phyloP scores from a whole-genome alignment of 2,329 filamentous ascomycete species.

The Cordyceps cateniannulata region DNA sequence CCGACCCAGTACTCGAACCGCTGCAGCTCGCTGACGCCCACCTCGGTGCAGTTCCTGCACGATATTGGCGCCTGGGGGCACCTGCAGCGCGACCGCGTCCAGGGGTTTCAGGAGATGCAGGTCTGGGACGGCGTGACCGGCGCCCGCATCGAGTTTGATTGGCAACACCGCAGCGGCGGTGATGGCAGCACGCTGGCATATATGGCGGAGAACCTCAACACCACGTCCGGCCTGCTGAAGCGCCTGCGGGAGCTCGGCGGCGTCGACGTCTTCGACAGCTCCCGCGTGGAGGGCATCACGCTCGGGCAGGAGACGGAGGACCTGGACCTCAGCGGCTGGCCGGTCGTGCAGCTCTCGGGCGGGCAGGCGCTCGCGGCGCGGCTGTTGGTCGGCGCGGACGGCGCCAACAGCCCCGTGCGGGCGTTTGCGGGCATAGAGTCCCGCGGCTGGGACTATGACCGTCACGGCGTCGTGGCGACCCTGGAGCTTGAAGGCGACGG shows the following conservation, averaged over 20 bases:
- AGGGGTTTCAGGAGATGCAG: slow-evolving; percentile 92
- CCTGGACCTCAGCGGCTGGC: slow-evolving; percentile 79
- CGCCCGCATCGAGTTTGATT: slow-evolving; percentile 84
- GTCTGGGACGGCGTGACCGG: slow-evolving; percentile 95
- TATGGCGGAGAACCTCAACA: slow-evolving; percentile 93
- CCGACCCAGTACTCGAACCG: slow-evolving; percentile 78
- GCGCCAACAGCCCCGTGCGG: slow-evolving; percentile 88
- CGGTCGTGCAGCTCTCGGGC: slow-evolving; percentile 66
- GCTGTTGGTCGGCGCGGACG: slow-evolving; percentile 86
- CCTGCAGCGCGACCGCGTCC: slow-evolving; percentile 64
- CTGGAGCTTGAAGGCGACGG: slow-evolving; percentile 61
- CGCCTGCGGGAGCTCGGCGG: slow-evolving; percentile 63
- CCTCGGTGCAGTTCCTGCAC: slow-evolving; percentile 76
- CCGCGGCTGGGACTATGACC: slow-evolving; percentile 86
- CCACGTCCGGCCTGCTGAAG: slow-evolving; percentile 70
- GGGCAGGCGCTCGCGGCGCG: slow-evolving; percentile 68
- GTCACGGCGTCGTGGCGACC: slow-evolving; percentile 88
- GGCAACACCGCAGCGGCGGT: slow-evolving; percentile 38
- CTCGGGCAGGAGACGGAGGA: slow-evolving; percentile 64
- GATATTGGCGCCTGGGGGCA: slow-evolving; percentile 81
- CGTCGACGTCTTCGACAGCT: slow-evolving; percentile 66
- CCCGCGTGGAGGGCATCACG: slow-evolving; percentile 72
- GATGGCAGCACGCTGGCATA: slow-evolving; percentile 69
- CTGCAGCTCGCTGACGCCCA: slow-evolving; percentile 88
- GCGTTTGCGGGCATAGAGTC: slow-evolving; percentile 81